Percentiles rank a stretch among this genome's conserved stretches.
phyloP scores from a whole-genome alignment of 1,284 basidiomycete genomes.

The Trichosporon ovoides region DNA sequence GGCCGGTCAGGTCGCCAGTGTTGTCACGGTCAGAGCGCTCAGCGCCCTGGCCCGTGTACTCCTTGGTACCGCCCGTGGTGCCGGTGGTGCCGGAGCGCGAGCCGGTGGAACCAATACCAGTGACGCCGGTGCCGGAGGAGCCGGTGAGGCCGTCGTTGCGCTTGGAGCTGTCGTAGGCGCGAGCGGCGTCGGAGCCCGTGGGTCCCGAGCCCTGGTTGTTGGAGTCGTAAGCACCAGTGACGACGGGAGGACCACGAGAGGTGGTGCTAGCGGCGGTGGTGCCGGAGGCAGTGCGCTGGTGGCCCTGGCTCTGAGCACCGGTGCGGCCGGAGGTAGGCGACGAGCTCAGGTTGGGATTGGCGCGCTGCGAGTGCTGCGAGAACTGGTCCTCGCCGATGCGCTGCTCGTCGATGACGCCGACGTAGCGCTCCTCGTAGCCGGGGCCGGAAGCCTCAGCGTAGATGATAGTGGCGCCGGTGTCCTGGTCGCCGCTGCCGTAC shows the following conservation, averaged over 20 bases:
- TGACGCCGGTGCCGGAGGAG: too few species aligned
- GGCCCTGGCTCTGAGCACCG: too few species aligned
- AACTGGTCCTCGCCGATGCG: background rate
- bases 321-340: background rate
- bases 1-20: constrained; percentile 1
- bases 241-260: background rate
- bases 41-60: background rate
- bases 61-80: background rate
- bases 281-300: too few species aligned
- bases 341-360: background rate
- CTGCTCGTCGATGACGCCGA: background rate
- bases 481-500: background rate
- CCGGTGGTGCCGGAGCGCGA: too few species aligned
- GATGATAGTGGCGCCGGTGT: background rate
- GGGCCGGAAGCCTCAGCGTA: background rate
- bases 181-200: too few species aligned
- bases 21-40: background rate
- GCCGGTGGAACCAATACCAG: too few species aligned
- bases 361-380: background rate
- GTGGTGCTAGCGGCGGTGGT: background rate
- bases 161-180: too few species aligned
- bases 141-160: too few species aligned
- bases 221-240: background rate
- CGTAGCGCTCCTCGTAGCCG: constrained; percentile 1
- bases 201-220: background rate